Conservation (phyloP, 352 stramenopile genomes). For the Phytophthora chlamydospora region DNA sequence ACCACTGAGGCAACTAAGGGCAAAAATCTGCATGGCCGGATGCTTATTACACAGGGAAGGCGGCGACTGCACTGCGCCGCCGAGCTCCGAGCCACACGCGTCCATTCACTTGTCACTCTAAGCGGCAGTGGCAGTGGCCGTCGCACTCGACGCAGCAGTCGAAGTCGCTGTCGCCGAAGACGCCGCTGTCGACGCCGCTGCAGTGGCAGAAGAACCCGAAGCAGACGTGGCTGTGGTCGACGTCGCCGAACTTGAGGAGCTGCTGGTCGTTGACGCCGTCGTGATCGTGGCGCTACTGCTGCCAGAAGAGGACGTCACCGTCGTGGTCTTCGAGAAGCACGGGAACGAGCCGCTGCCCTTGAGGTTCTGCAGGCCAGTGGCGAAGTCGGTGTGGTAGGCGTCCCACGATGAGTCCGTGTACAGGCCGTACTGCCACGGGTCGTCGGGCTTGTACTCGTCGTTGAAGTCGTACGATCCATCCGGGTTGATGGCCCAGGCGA, state of each 20-base stretch:
- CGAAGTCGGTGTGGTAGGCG: constrained; percentile 77
- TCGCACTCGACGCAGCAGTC: constrained; percentile 23
- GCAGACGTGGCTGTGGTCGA: constrained; percentile 31
- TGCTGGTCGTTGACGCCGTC: constrained; percentile 29
- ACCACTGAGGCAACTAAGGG: constrained; percentile 23
- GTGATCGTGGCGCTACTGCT: constrained; percentile 37
- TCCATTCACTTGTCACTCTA: constrained; percentile 27
- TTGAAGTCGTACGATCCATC: constrained; percentile 83
- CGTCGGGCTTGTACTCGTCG: constrained; percentile 63
- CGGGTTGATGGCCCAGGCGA: constrained; percentile 82
- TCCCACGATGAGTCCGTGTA: constrained; percentile 75
- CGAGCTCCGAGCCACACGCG: constrained; percentile 21
- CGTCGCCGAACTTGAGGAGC: constrained; percentile 25
- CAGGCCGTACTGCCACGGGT: constrained; percentile 73
- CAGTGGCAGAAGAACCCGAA: not conserved
- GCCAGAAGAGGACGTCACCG: constrained; percentile 33
- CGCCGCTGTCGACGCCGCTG: constrained; percentile 19
- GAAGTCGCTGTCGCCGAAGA: constrained; percentile 23
- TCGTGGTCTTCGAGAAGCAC: constrained; percentile 61
- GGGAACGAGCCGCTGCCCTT: constrained; percentile 79
- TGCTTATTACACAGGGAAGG: constrained; percentile 41
- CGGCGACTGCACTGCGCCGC: constrained; percentile 20
- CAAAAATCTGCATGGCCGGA: constrained; percentile 30
- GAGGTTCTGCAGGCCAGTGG: constrained; percentile 57
- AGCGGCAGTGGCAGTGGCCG: constrained; percentile 25